Evolutionary conservation across 1,284 basidiomycete genomes (phyloP).

Genomic region (Heterobasidion annosum): DNA sequence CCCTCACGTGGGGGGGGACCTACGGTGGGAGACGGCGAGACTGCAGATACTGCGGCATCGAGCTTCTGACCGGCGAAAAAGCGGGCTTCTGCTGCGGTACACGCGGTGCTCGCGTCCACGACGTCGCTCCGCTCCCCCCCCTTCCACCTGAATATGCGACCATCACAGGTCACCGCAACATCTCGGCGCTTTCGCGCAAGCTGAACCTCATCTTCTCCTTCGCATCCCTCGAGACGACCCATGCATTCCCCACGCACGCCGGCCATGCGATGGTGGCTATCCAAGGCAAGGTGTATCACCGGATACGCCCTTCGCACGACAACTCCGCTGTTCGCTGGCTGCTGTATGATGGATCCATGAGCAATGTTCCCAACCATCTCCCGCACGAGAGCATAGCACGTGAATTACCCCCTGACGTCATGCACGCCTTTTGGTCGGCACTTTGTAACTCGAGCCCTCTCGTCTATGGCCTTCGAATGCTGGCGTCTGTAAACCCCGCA

Average conservation of each 20-base stretch:
- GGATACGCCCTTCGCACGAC: constrained; percentile 16
- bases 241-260: constrained; percentile 14
- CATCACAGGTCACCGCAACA: neutral
- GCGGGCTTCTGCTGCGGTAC: neutral
- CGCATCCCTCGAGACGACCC: constrained; percentile 20
- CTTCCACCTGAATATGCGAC: neutral
- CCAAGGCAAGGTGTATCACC: constrained; percentile 23
- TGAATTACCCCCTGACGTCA: constrained; percentile 4
- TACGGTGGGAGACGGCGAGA: no score
- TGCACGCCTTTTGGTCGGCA: constrained; percentile 8
- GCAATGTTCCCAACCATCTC: constrained; percentile 6
- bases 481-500: neutral
- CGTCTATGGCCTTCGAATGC: constrained; percentile 4
- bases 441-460: constrained; percentile 16
- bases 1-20: no score
- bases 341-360: constrained; percentile 20
- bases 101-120: neutral
- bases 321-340: constrained; percentile 23
- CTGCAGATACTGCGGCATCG: neutral
- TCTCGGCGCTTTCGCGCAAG: constrained; percentile 14
- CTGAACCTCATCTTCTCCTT: constrained; percentile 25
- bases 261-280: constrained; percentile 16
- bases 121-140: neutral
- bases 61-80: neutral
- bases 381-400: constrained; percentile 10